Percentiles rank a stretch among this genome's conserved stretches.
Evolutionary conservation across 2,329 filamentous ascomycete genomes (phyloP).

Genomic region (Bipolaris zeicola): DNA sequence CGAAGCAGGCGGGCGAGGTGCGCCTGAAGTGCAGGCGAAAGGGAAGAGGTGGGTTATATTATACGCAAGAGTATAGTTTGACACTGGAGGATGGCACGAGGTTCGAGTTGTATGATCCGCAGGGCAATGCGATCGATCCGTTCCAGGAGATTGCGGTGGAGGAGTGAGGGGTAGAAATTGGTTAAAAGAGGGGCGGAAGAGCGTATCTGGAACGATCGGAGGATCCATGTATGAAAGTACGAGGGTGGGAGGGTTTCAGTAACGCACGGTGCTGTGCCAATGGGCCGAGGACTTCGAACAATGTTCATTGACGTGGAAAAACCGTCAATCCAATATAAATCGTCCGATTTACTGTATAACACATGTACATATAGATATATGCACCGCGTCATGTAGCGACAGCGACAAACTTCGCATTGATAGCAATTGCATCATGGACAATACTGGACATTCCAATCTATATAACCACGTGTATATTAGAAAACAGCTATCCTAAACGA

Average conservation of each 20-base stretch:
- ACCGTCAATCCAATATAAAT: background rate
- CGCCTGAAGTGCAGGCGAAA: constrained; percentile 78
- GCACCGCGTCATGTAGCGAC: constrained; percentile 15
- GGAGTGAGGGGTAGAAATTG: constrained; percentile 13
- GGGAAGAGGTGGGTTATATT: constrained; percentile 72
- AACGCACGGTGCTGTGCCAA: background rate
- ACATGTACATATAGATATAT: constrained; percentile 24
- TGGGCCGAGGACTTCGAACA: background rate
- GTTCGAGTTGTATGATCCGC: constrained; percentile 76
- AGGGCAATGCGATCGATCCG: constrained; percentile 61
- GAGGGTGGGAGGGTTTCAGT: background rate
- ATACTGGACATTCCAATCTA: constrained; percentile 2
- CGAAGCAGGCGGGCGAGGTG: constrained; percentile 72
- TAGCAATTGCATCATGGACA: background rate
- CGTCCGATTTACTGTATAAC: constrained; percentile 13
- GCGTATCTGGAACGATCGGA: too few relatives aligned
- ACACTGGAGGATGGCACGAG: constrained; percentile 68
- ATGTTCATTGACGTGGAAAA: background rate
- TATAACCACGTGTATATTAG: background rate
- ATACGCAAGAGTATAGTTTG: constrained; percentile 90
- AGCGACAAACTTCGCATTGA: background rate
- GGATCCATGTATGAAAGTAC: background rate
- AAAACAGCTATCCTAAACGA: background rate
- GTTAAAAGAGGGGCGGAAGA: background rate
- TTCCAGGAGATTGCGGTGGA: constrained; percentile 56